Evolutionary conservation across 2,329 filamentous ascomycete genomes (phyloP).

Genomic region (Colletotrichum caudatum): DNA sequence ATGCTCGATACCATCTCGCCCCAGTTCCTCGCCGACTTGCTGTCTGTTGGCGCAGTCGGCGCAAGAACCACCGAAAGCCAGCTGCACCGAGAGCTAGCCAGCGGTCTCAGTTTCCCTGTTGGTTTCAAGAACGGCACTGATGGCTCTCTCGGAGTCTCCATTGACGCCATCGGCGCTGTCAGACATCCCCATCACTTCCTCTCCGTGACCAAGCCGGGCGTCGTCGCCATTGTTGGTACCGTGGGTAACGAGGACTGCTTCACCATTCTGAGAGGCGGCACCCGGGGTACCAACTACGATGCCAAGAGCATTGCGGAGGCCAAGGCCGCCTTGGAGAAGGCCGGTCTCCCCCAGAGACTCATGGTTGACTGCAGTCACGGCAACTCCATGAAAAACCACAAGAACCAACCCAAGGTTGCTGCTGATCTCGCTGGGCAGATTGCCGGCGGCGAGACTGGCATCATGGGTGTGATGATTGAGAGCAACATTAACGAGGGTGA

Average conservation of each 20-base stretch:
- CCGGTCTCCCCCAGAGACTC: slow-evolving; percentile 79
- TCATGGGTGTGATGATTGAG: slow-evolving; percentile 99
- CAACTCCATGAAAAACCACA: slow-evolving; percentile 95
- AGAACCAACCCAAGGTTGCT: slow-evolving; percentile 96
- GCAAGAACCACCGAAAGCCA: slow-evolving; percentile 98
- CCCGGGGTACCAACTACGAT: slow-evolving; percentile 94
- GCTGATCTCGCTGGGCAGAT: slow-evolving; percentile 86
- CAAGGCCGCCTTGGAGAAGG: slow-evolving; percentile 81
- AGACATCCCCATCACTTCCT: slow-evolving; percentile 96
- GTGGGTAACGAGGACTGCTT: slow-evolving; percentile 97
- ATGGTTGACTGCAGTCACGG: slow-evolving; percentile 99
- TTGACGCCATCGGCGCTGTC: slow-evolving; percentile 95
- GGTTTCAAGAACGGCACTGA: slow-evolving; percentile 99
- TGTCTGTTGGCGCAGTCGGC: slow-evolving; percentile 92
- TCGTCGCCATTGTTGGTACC: slow-evolving; percentile 94
- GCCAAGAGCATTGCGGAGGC: slow-evolving; percentile 85
- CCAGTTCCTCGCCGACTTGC: slow-evolving; percentile 92
- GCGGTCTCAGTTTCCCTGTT: slow-evolving; percentile 94
- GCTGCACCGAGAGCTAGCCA: slow-evolving; percentile 93
- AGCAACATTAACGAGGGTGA: slow-evolving; percentile 93
- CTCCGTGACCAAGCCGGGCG: slow-evolving; percentile 95
- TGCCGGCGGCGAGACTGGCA: slow-evolving; percentile 81
- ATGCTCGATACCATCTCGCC: slow-evolving; percentile 99
- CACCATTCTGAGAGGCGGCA: slow-evolving; percentile 93
- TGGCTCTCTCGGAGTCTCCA: slow-evolving; percentile 86